Evolutionary conservation across 805 yeast species (phyloP).

Genomic region (Debaryomyces maramus): DNA sequence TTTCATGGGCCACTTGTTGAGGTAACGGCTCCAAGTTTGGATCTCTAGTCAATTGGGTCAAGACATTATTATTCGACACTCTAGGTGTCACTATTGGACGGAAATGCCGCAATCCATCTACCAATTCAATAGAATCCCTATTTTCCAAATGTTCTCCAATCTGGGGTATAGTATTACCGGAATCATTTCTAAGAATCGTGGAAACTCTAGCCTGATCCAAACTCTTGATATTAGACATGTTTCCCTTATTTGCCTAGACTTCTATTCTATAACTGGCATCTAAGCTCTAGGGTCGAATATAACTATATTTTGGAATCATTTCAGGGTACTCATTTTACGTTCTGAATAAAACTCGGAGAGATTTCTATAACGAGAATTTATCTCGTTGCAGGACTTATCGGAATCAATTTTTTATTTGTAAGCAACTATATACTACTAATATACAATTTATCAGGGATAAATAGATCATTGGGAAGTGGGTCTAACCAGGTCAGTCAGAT

Average conservation of each 20-base stretch:
- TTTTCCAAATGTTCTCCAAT: not conserved
- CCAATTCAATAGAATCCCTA: not conserved
- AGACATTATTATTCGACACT: not conserved
- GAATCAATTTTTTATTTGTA: no score
- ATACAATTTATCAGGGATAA: constrained; percentile 7
- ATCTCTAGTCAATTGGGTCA: not conserved
- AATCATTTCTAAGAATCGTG: not conserved
- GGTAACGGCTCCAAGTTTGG: not conserved
- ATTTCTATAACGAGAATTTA: not conserved
- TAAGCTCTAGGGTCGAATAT: no score
- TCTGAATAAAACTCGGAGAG: not conserved
- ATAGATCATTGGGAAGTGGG: not conserved
- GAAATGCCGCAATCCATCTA: not conserved
- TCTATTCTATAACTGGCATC: no score
- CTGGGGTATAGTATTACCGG: not conserved
- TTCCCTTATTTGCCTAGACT: no score
- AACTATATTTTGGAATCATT: no score
- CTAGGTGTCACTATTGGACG: not conserved
- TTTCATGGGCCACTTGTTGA: constrained; percentile 8
- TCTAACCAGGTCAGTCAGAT: no score
- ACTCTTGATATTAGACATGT: not conserved
- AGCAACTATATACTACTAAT: constrained; percentile 3
- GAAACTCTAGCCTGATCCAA: constrained; percentile 1
- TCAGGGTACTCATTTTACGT: no score
- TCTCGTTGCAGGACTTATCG: no score